phyloP scores from a whole-genome alignment of 108 stramenopile genomes.

The Pseudonitzschia delicatissima region DNA sequence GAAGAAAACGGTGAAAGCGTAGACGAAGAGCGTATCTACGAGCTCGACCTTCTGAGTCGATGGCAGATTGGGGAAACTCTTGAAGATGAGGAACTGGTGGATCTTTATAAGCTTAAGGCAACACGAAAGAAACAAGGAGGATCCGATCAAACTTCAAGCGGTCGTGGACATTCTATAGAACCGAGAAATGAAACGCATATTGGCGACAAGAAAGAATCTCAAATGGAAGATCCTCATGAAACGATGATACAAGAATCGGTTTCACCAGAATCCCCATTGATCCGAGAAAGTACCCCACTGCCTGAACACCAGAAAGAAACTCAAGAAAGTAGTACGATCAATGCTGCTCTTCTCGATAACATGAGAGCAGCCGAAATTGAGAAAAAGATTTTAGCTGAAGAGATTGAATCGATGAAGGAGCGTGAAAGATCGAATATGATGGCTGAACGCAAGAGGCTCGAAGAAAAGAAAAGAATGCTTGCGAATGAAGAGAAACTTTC shows the following conservation, averaged over 20 bases:
- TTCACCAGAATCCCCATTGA: too few relatives aligned
- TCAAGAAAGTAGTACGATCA: not conserved
- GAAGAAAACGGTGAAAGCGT: conserved; percentile 13
- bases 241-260: too few relatives aligned
- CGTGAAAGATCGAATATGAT: not conserved
- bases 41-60: conserved; percentile 25
- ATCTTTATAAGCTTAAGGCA: not conserved
- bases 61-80: conserved; percentile 25
- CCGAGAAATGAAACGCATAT: not conserved
- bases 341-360: too few relatives aligned
- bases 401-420: not conserved
- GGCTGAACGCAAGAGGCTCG: not conserved
- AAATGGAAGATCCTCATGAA: too few relatives aligned
- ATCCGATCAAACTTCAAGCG: not conserved
- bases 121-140: conserved; percentile 1
- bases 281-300: not conserved
- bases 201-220: too few relatives aligned
- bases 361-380: not conserved
- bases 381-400: not conserved
- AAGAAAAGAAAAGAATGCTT: not conserved
- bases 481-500: not conserved
- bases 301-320: not conserved
- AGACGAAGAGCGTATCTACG: conserved; percentile 13
- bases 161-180: not conserved
- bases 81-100: conserved; percentile 9